Evolutionary conservation across 2,329 filamentous ascomycete species (phyloP).

Genomic region (Trichoderma citrinoviride): DNA sequence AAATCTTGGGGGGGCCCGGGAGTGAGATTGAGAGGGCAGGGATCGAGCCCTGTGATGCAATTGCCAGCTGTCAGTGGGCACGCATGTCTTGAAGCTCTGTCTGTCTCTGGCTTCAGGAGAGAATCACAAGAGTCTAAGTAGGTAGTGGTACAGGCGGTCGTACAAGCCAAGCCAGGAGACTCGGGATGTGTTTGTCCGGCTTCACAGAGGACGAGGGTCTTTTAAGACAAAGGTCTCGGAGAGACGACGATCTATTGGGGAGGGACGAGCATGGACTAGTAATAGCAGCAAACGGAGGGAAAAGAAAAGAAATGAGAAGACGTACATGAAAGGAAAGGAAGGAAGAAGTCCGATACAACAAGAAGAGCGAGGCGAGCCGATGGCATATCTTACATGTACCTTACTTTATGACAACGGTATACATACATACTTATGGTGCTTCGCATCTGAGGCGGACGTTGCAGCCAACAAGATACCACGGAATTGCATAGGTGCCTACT

Average conservation of each 20-base stretch:
- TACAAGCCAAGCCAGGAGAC: not conserved
- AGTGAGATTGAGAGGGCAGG: conserved; percentile 17
- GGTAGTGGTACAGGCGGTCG: not conserved
- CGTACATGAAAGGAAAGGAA: not conserved
- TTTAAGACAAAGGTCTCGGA: conserved; percentile 19
- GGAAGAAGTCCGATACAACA: not conserved
- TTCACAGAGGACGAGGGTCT: not conserved
- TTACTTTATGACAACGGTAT: not conserved
- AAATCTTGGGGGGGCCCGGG: conserved; percentile 6
- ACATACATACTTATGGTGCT: too few relatives aligned
- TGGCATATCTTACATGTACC: too few relatives aligned
- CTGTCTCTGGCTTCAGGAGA: not conserved
- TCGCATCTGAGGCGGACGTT: too few relatives aligned
- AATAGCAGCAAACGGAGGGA: not conserved
- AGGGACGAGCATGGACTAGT: not conserved
- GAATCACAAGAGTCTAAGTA: not conserved
- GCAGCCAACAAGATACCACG: too few relatives aligned
- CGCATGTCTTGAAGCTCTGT: conserved; percentile 7
- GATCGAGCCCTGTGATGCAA: conserved; percentile 16
- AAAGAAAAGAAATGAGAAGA: not conserved
- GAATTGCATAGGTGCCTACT: too few relatives aligned
- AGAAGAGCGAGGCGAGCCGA: not conserved
- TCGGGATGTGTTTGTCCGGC: not conserved
- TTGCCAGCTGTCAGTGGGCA: conserved; percentile 23
- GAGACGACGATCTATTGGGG: not conserved